Percentiles rank a stretch among this genome's conserved stretches.
These are phyloP conservation scores for Carallia brachiata DNA, from an alignment of 345 rosid species.

Conservation along the genomic window DNA sequence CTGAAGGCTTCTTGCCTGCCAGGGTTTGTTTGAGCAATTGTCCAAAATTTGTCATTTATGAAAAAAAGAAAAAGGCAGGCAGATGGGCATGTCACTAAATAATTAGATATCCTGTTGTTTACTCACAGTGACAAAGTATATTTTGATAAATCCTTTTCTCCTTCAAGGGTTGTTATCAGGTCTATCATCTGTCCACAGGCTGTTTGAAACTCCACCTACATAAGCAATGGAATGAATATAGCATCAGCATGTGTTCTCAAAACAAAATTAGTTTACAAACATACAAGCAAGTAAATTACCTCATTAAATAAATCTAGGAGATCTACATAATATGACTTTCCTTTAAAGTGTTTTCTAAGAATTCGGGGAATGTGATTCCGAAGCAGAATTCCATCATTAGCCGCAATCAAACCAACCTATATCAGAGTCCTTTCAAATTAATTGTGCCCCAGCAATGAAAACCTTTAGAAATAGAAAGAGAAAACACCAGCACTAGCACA, in stretches of 20 bases:
- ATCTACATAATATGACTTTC: conserved; percentile 55
- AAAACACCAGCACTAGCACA: neutral
- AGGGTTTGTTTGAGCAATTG: no score
- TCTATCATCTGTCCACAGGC: conserved; percentile 49
- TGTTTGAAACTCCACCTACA: conserved; percentile 49
- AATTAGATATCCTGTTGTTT: neutral
- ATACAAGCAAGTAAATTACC: conserved; percentile 26
- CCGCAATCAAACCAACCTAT: conserved; percentile 43
- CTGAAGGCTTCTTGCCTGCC: no score
- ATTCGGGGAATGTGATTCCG: conserved; percentile 69
- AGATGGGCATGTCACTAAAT: neutral
- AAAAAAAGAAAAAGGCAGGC: no score
- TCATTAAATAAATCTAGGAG: conserved; percentile 65
- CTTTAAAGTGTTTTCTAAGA: conserved; percentile 54
- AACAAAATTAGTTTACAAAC: neutral
- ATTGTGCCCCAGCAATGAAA: conserved; percentile 8
- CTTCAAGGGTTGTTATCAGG: conserved; percentile 42
- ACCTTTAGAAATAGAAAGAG: neutral
- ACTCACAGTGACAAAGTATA: conserved; percentile 40
- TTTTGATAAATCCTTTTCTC: conserved; percentile 43
- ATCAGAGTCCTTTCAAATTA: neutral
- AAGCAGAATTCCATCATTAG: conserved; percentile 58
- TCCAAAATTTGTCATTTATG: no score
- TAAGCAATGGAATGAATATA: neutral
- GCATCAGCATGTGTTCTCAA: neutral